Percentiles rank a stretch among this genome's conserved stretches.
Conservation (phyloP, 192 early-diverging fungal genomes). For the Coemansia sp. region DNA sequence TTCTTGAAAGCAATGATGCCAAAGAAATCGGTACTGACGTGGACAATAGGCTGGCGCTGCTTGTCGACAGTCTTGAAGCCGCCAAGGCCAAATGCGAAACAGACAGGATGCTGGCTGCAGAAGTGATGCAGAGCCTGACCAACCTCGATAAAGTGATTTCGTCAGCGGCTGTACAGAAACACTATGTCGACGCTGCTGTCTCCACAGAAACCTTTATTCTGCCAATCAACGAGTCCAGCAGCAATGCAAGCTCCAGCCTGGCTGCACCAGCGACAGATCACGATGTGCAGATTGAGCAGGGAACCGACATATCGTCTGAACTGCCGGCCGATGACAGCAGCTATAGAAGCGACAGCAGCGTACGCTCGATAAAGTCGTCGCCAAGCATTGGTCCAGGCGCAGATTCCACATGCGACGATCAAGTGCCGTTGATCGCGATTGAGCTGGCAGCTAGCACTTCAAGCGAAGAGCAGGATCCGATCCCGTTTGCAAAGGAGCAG, state of each 20-base stretch:
- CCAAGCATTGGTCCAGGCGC: background rate
- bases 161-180: background rate
- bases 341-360: background rate
- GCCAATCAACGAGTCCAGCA: background rate
- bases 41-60: constrained; percentile 3
- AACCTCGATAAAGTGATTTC: constrained; percentile 18
- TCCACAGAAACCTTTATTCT: background rate
- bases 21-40: background rate
- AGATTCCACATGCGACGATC: background rate
- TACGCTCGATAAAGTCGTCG: constrained; percentile 12
- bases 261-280: background rate
- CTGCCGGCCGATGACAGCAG: too few species aligned
- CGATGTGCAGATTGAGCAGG: constrained; percentile 4
- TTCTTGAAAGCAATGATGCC: background rate
- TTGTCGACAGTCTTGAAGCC: constrained; percentile 14
- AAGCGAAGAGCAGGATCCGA: too few species aligned
- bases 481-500: background rate
- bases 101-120: constrained; percentile 8
- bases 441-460: too few species aligned
- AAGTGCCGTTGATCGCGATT: background rate
- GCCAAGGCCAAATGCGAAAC: constrained; percentile 18
- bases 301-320: too few species aligned
- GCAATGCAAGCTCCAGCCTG: constrained; percentile 5
- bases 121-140: constrained; percentile 16
- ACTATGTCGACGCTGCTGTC: constrained; percentile 2